These are phyloP conservation scores for Ploettnerulaceae sp. DNA, from an alignment of 2,329 filamentous ascomycete genomes.

Conservation along the genomic window DNA sequence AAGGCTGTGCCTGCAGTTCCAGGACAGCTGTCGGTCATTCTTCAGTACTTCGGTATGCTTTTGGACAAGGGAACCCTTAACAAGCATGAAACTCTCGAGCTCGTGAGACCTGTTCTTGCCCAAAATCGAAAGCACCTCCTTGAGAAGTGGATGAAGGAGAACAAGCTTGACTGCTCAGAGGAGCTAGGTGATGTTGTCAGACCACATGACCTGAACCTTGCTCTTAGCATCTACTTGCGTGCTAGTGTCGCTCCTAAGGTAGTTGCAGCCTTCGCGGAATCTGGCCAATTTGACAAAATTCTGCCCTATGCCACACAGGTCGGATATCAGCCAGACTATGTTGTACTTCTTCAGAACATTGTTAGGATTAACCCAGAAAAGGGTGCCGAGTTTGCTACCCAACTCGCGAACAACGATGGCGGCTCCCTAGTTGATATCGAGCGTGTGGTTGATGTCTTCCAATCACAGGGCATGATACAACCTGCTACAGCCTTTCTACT, in stretches of 20 bases:
- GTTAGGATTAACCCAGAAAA: conserved; percentile 75
- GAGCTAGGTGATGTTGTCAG: conserved; percentile 93
- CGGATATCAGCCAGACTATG: conserved; percentile 93
- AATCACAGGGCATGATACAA: conserved; percentile 95
- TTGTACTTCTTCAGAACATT: conserved; percentile 85
- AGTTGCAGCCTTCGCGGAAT: conserved; percentile 89
- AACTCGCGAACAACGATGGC: conserved; percentile 82
- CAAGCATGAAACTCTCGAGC: conserved; percentile 86
- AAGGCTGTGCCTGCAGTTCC: conserved; percentile 77
- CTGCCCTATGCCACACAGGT: conserved; percentile 80
- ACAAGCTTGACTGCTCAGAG: conserved; percentile 94
- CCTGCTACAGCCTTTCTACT: conserved; percentile 97
- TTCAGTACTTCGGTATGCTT: conserved; percentile 97
- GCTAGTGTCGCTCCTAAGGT: conserved; percentile 91
- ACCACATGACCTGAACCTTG: conserved; percentile 81
- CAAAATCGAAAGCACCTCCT: conserved; percentile 94
- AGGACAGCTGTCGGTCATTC: conserved; percentile 85
- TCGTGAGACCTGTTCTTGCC: conserved; percentile 84
- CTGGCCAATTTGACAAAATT: conserved; percentile 95
- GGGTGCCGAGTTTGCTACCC: conserved; percentile 89
- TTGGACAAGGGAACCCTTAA: conserved; percentile 93
- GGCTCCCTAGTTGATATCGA: conserved; percentile 88
- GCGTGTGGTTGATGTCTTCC: conserved; percentile 95
- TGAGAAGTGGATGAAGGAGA: conserved; percentile 96
- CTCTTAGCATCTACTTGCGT: conserved; percentile 83